A percentile compares a stretch with the other conserved stretches of the same genome.
These are phyloP conservation scores for Epichloe hybrida DNA, from an alignment of 2,329 filamentous ascomycete genomes.

Conservation along the genomic window DNA sequence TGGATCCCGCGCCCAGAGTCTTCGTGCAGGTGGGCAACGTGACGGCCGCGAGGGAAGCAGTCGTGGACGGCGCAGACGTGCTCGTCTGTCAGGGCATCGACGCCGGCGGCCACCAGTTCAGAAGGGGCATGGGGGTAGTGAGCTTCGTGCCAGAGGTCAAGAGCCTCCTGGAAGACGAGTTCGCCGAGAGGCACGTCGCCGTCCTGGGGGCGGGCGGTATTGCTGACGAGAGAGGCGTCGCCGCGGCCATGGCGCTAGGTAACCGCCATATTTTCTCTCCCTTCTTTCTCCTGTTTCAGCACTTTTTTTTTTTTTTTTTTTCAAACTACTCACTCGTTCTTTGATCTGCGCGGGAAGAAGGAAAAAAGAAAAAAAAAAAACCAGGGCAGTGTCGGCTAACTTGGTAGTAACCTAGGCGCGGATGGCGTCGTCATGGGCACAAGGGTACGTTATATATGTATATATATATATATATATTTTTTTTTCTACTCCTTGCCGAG, in stretches of 20 bases:
- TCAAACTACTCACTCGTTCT: no score
- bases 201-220: constrained; percentile 49
- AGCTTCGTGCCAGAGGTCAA: constrained; percentile 43
- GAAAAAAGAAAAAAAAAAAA: no score
- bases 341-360: no score
- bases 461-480: no score
- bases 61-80: constrained; percentile 38
- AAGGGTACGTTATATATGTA: constrained; percentile 14
- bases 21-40: constrained; percentile 52
- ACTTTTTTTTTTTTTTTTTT: no score
- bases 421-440: constrained; percentile 32
- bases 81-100: constrained; percentile 50
- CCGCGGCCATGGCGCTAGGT: constrained; percentile 42
- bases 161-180: constrained; percentile 29
- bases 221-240: constrained; percentile 38
- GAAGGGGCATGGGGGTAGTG: constrained; percentile 38
- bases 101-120: constrained; percentile 50
- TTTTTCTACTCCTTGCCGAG: background rate
- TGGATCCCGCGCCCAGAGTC: constrained; percentile 27
- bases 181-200: constrained; percentile 19
- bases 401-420: constrained; percentile 16
- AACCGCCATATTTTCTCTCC: constrained; percentile 5
- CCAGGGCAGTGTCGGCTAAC: background rate
- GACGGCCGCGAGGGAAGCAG: constrained; percentile 35
- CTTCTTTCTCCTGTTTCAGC: no score